Conservation (phyloP, 2,329 filamentous ascomycete genomes). For the Truncatella angustata region DNA sequence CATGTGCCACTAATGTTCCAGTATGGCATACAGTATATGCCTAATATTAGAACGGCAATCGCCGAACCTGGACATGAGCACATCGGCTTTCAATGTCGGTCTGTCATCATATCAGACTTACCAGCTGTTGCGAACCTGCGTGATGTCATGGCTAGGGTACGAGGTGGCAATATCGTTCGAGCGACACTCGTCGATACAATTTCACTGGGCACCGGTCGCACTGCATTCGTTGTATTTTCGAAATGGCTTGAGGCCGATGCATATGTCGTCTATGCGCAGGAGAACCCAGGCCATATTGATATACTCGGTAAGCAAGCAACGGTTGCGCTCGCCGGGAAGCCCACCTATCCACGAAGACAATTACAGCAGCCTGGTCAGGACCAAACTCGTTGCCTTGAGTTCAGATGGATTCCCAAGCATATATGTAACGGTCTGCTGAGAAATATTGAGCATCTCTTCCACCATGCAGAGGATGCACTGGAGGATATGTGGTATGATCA, state of each 20-base stretch:
- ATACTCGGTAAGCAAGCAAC: background rate
- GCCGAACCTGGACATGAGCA: background rate
- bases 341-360: slow-evolving; percentile 1
- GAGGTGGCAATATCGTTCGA: slow-evolving; percentile 8
- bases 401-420: background rate
- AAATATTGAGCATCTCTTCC: background rate
- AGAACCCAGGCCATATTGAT: background rate
- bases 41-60: background rate
- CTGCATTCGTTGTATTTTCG: slow-evolving; percentile 9
- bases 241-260: slow-evolving; percentile 6
- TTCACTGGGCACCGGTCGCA: background rate
- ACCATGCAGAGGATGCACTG: background rate
- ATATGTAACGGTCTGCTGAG: background rate
- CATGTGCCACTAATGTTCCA: background rate
- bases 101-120: slow-evolving; percentile 7
- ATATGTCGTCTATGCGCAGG: background rate
- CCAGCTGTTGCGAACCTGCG: background rate
- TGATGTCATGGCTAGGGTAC: slow-evolving; percentile 6
- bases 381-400: slow-evolving; percentile 4
- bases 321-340: background rate
- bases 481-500: slow-evolving; percentile 6
- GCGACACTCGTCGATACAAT: background rate
- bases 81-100: slow-evolving; percentile 2
- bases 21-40: slow-evolving; percentile 7
- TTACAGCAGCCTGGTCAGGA: background rate